Base-by-base conservation (phyloP, 139 green algal genomes). In the Picochlorum sp. region DNA sequence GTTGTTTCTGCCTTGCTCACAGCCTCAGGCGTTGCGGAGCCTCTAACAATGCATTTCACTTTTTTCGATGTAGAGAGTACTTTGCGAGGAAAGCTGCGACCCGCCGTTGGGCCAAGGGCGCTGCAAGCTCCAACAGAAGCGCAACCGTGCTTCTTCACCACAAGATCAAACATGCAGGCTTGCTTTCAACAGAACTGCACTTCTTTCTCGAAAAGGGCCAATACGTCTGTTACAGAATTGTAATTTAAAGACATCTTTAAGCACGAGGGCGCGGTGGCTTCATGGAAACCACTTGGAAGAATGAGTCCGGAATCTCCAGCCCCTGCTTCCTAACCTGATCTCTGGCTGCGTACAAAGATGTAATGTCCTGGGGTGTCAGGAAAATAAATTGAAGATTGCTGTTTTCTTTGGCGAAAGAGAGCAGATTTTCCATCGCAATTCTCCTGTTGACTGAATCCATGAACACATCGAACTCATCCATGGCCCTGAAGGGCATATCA, bases 391-490 rank as follows among this genome's bases (percentile, higher is more conserved):
- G 88, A 62, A 80, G 73, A 23, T 81, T 61, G 3, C 45, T 8
- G 21, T 82, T 55, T 21, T 87, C 75, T n/a, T 54, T 16, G 0
- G 83, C 85, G 72, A 87, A 90, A 62, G 87, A 60, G 34, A 95
- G 72, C 5, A 95, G 77, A 45, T 77, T 80, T 70, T 89, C 72
- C 41, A 87, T 87, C 37, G 83, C 81, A 14, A 75, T 57, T 20
- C 69, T 75, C 26, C 79, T 72, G 54, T 77, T 82, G 23, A 83
- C 45, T 2, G 76, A 70, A 23, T 85, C 84, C 86, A 91, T 88
- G 72, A 86, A 91, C 15, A 91, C 81, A 67, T 95, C 89, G 51
- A 91, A 94, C 73, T 97, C 90, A 70, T 96, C 88, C 68, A 93
- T 79, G 41, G 82, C 86, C 8, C 84, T 73, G 55, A 93, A 87